Evolutionary conservation across 441 rosid species (phyloP).

Genomic region (Manihot esculenta): DNA sequence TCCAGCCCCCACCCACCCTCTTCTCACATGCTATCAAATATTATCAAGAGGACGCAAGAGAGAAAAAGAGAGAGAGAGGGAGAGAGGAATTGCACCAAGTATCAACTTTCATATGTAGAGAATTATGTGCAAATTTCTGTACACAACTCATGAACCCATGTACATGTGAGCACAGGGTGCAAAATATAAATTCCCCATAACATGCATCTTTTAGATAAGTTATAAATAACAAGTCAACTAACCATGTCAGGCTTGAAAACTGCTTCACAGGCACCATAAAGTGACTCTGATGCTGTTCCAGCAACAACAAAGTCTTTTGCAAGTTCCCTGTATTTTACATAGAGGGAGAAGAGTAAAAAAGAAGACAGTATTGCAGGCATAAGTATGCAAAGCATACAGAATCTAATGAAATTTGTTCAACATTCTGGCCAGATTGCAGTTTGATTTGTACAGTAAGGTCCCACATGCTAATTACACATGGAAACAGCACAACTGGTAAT

Average conservation of each 20-base stretch:
- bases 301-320: constrained; percentile 97
- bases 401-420: background rate
- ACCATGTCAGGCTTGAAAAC: constrained; percentile 95
- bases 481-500: background rate
- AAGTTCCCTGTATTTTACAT: constrained; percentile 60
- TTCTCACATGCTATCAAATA: too few relatives aligned
- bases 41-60: too few relatives aligned
- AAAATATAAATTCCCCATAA: background rate
- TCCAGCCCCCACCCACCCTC: too few relatives aligned
- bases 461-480: background rate
- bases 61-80: too few relatives aligned
- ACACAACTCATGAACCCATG: background rate
- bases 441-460: background rate
- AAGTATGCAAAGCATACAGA: background rate
- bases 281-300: constrained; percentile 92
- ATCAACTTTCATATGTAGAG: too few relatives aligned
- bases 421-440: background rate
- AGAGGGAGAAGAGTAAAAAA: constrained; percentile 1
- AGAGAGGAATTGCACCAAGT: background rate
- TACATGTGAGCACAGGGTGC: background rate
- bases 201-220: background rate
- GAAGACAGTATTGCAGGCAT: background rate
- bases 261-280: constrained; percentile 93
- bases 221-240: constrained; percentile 23
- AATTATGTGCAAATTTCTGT: background rate